These are phyloP conservation scores for Anaeramoeba flamelloides DNA, from an alignment of 78 protist species.

Conservation along the genomic window DNA sequence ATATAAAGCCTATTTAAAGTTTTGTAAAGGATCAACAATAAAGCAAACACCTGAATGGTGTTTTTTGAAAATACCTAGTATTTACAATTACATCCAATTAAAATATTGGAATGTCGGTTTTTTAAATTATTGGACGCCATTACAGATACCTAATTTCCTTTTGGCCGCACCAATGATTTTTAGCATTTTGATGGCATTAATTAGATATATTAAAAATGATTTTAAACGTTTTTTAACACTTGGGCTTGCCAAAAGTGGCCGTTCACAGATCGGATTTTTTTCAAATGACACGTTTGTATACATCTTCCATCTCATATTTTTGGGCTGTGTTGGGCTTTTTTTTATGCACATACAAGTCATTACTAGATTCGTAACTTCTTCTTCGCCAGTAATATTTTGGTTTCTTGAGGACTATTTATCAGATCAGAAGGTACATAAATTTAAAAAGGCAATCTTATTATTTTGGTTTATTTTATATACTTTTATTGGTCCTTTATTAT, in stretches of 20 bases:
- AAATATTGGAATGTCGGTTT: slow-evolving; percentile 25
- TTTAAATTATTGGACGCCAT: slow-evolving; percentile 6
- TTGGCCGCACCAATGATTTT: slow-evolving; percentile 12
- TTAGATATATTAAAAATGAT: not conserved
- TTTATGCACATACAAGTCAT: slow-evolving; percentile 23
- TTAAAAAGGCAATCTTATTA: not conserved
- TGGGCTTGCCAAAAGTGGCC: too few relatives aligned
- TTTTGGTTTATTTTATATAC: not conserved
- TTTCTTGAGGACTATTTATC: not conserved
- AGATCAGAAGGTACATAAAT: not conserved
- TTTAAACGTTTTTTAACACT: too few relatives aligned
- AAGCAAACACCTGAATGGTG: slow-evolving; percentile 11
- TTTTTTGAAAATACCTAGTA: not conserved
- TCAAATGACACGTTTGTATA: too few relatives aligned
- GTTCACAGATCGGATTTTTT: too few relatives aligned
- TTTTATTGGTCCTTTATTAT: slow-evolving; percentile 14
- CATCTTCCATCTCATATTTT: not conserved
- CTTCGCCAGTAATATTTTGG: slow-evolving; percentile 6
- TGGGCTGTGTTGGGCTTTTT: not conserved
- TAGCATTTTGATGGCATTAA: not conserved
- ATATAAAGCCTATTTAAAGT: not conserved
- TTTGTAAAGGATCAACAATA: not conserved
- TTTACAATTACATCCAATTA: slow-evolving; percentile 11
- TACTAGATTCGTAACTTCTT: slow-evolving; percentile 17
- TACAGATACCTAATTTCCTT: slow-evolving; percentile 23